Evolutionary conservation across 1,139 yeast genomes (phyloP), one percentile per base, ranked within the genome.

Genomic region (Suhomyces bribrorum): DNA sequence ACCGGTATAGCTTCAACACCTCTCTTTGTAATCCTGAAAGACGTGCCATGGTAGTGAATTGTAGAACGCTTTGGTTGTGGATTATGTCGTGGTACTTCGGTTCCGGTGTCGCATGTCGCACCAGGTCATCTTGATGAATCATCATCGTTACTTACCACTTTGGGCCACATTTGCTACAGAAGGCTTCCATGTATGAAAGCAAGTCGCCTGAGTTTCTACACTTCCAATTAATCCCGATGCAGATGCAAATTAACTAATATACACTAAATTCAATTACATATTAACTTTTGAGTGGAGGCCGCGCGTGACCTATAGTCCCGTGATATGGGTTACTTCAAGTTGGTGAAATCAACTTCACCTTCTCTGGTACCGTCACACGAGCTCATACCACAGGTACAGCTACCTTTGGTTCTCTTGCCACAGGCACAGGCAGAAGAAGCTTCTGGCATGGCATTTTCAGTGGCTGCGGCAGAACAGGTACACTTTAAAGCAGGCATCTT

Each of bases 1-100:
- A 59, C 43, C 88, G 69, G 59, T 84, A 85, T 13, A 84, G 64
- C 43, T 73, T 76, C 8, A 84, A 61, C 2, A 83, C 90, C 52
- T 81, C 85, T 45, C 70, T 73, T 50, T 81, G 86, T 16, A 81
- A 56, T 3, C 86, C 87, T 20, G 85, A 79, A 20, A 78, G 61
- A 41, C 73, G 61, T 33, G 73, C 69, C 70, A 64, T 66, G 26
- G 27, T 46, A 20, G 23, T 20, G 5, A 20, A 20, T 8, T 8
- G 23, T 20, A 8, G 5, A 20, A n/a, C 11, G 11, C n/a, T n/a
- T n/a, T n/a, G n/a, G n/a, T n/a, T n/a, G n/a, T n/a, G n/a, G n/a
- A n/a, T 20, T 20, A 20, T 20, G 23, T 20, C 23, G 23, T n/a
- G 23, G 4, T n/a, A n/a, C n/a, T n/a, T n/a, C n/a, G n/a, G n/a